Conservation (phyloP, 257 asterid species). For the Solanum chilense region DNA sequence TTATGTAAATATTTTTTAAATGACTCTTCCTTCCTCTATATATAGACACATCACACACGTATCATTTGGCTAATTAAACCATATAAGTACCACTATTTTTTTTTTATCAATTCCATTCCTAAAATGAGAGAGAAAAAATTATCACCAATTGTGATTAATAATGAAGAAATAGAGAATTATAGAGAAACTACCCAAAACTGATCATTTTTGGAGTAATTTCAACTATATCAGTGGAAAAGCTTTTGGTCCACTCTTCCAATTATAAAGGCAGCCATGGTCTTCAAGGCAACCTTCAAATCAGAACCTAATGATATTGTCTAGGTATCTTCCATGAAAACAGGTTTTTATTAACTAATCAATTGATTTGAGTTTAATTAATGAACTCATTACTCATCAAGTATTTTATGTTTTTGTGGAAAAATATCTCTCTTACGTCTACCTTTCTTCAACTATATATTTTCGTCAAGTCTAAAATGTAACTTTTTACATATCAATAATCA, state of each 20-base stretch:
- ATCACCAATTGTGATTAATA: too few relatives aligned
- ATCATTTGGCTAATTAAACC: background rate
- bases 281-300: background rate
- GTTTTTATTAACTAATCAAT: background rate
- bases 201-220: fast-evolving
- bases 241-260: background rate
- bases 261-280: background rate
- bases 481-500: too few relatives aligned
- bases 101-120: background rate
- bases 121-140: background rate
- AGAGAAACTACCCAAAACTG: background rate
- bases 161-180: background rate
- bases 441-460: too few relatives aligned
- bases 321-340: background rate
- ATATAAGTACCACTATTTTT: background rate
- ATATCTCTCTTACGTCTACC: too few relatives aligned
- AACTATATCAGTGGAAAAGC: background rate
- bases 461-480: too few relatives aligned
- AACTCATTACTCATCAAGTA: too few relatives aligned
- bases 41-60: background rate
- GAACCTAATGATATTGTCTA: background rate
- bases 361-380: background rate
- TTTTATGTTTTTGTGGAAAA: background rate
- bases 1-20: too few relatives aligned
- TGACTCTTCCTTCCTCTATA: background rate